Base-by-base conservation (phyloP, 225 moss, liverwort and hornwort genomes). In the Lunularia cruciata region DNA sequence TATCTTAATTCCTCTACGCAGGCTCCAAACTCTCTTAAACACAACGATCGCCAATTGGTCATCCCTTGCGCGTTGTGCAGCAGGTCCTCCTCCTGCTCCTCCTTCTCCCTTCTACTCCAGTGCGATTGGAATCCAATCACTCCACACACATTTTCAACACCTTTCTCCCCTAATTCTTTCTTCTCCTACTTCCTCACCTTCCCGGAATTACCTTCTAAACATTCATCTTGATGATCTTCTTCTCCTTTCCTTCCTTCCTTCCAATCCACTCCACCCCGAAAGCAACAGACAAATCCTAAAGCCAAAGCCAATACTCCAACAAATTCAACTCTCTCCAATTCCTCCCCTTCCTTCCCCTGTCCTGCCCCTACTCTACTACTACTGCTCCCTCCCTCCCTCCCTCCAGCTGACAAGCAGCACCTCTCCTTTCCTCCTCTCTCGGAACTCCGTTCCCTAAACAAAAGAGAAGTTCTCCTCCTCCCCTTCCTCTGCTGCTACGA, bases 91-190 rank as follows among this genome's bases (percentile, higher is more conserved):
- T 40, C 40, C 6, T 40, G 40, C 6, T 40, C 40, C n/a, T n/a
- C n/a, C n/a, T n/a, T n/a, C n/a, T n/a, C n/a, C n/a, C n/a, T n/a
- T n/a, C n/a, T n/a, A n/a, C n/a, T n/a, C n/a, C n/a, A n/a, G n/a
- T n/a, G n/a, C n/a, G n/a, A n/a, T n/a, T n/a, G n/a, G 49, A 62
- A 42, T 42, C n/a, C 62, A 46, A 64, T 64, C 63, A 45, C 46
- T 31, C 27, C 22, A 23, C 39, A 15, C 22, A 14, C 36, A 34
- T 4, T n/a, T 20, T 60, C 60, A 60, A 60, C 37, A 57, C 26
- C 35, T 38, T 6, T 12, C 39, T 12, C 39, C 23, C 22, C 61
- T 22, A 11, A 61, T 8, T 22, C n/a, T n/a, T n/a, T n/a, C n/a
- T n/a, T n/a, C 40, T 43, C 60, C 63, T 26, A 42, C 28, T 46